Evolutionary conservation across 2,329 filamentous ascomycete species (phyloP), one percentile per base, ranked within the genome.

Genomic region (Graphilbum ipis-grandicollis): DNA sequence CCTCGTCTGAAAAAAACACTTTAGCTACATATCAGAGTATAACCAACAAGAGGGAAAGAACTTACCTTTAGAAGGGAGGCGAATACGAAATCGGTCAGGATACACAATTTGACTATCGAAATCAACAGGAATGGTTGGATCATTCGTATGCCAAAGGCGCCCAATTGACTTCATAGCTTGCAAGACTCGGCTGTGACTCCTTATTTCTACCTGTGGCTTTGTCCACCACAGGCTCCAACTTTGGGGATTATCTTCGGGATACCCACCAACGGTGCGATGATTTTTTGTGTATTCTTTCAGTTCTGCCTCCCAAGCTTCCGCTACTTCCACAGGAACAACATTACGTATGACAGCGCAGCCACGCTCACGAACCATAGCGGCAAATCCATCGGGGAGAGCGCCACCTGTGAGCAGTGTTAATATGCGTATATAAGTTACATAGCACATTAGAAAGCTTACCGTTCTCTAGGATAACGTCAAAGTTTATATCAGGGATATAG

Each of bases 11-110:
- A 6, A n/a, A n/a, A 17, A 31, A 17, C 13, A 17, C 13, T 7
- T 31, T 31, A n/a, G n/a, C n/a, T n/a, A n/a, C n/a, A n/a, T n/a
- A n/a, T n/a, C n/a, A n/a, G n/a, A n/a, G n/a, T 17, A 17, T 7
- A 9, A 31, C 8, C 29, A 9, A 31, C 29, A 31, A 6, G 7
- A 14, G 29, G 13, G 15, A 7, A 9, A 13, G 9, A 13, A 3
- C 45, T 70, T 67, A 10, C 68, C 66, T 28, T 43, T 46, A 3
- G 43, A 43, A 15, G 49, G 48, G 33, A 46, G 36, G 7, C 48
- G 38, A 34, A 51, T 50, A 5, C 49, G 45, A 32, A 50, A 46
- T 1, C 48, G 42, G 39, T 51, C 49, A 1, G 49, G 37, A 31
- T 51, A 51, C 8, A 43, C 43, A n/a, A 46, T 42, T 31, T 48